These are phyloP conservation scores for Ophiocordyceps camponoti-rufipedis DNA, from an alignment of 2,329 filamentous ascomycete species.

Conservation along the genomic window DNA sequence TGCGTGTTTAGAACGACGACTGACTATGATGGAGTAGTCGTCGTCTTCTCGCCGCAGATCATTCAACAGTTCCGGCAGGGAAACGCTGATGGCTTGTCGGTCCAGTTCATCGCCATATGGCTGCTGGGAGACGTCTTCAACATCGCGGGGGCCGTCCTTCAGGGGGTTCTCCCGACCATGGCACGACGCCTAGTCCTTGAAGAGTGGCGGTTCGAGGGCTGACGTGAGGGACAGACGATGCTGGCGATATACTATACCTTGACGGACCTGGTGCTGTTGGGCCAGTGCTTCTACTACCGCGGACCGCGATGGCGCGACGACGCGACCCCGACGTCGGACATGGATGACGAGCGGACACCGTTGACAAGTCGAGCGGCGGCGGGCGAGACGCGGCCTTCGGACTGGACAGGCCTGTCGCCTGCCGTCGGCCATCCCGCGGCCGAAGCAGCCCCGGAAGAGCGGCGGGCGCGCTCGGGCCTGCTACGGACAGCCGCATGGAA, in stretches of 20 bases:
- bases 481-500: constrained; percentile 55
- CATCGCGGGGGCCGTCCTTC: constrained; percentile 77
- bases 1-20: not conserved
- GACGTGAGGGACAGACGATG: constrained; percentile 36
- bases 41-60: constrained; percentile 94
- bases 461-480: constrained; percentile 26
- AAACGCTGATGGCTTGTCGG: constrained; percentile 73
- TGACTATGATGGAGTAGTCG: constrained; percentile 31
- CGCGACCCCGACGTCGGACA: constrained; percentile 10
- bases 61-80: constrained; percentile 79
- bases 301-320: constrained; percentile 54
- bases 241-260: constrained; percentile 89
- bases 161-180: constrained; percentile 90
- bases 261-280: constrained; percentile 72
- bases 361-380: constrained; percentile 27
- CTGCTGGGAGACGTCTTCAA: constrained; percentile 91
- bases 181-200: constrained; percentile 16
- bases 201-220: not conserved
- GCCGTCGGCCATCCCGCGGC: constrained; percentile 53
- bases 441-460: constrained; percentile 20
- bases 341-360: constrained; percentile 35
- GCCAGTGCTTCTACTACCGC: constrained; percentile 90
- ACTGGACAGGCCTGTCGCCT: constrained; percentile 54
- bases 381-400: constrained; percentile 29
- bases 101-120: constrained; percentile 90